Evolutionary conservation across 768 basidiomycete genomes (phyloP).

Genomic region (Leccinum imitatum): DNA sequence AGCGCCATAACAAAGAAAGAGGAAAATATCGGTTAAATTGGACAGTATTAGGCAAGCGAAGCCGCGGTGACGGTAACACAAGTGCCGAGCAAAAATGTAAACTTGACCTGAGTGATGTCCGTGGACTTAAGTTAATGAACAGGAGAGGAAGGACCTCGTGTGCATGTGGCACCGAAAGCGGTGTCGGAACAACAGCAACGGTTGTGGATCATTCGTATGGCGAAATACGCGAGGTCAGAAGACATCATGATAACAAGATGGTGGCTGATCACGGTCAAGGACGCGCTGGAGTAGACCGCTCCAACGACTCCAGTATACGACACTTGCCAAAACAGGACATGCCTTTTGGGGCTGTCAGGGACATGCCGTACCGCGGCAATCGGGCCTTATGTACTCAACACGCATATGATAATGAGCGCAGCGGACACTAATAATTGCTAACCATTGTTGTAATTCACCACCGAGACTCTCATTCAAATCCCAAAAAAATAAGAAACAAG

Average conservation of each 20-base stretch:
- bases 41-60: constrained; percentile 34
- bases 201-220: constrained; percentile 21
- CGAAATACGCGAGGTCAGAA: constrained; percentile 13
- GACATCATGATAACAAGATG: constrained; percentile 7
- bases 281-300: constrained; percentile 2
- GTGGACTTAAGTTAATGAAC: constrained; percentile 40
- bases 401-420: background rate
- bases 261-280: constrained; percentile 15
- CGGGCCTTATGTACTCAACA: constrained; percentile 28
- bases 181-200: constrained; percentile 28
- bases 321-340: constrained; percentile 21
- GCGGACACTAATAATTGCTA: constrained; percentile 10
- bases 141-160: constrained; percentile 36
- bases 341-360: constrained; percentile 26
- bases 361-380: constrained; percentile 32
- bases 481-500: background rate
- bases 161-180: constrained; percentile 34
- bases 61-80: constrained; percentile 38
- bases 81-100: constrained; percentile 34
- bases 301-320: constrained; percentile 11
- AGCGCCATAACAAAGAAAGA: constrained; percentile 32
- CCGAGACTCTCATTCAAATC: background rate
- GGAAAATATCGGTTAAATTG: constrained; percentile 33
- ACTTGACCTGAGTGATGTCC: constrained; percentile 34
- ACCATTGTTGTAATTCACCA: background rate